Percentiles rank a stretch among this genome's conserved stretches.
These are phyloP conservation scores for Purshia tridentata DNA, from an alignment of 306 rosid species.

Conservation along the genomic window DNA sequence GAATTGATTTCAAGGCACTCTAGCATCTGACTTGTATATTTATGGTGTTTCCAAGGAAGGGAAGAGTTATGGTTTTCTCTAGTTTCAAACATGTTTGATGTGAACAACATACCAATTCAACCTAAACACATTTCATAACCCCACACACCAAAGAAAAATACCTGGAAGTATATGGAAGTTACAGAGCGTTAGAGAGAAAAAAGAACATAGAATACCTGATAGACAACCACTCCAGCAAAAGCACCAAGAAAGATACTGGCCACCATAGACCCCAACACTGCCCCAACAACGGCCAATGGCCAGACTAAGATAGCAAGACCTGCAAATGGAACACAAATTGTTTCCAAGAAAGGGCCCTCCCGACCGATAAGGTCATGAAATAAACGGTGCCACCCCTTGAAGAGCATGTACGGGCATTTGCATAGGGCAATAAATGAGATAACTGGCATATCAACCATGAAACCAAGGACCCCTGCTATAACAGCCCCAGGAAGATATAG, in stretches of 20 bases:
- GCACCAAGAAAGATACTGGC: conserved; percentile 80
- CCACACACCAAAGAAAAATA: not conserved
- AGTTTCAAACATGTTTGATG: not conserved
- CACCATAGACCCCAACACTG: conserved; percentile 61
- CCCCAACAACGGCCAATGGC: conserved; percentile 93
- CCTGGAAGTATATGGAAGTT: not conserved
- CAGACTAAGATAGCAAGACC: conserved; percentile 93
- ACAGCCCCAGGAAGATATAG: conserved; percentile 76
- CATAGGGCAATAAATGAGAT: conserved; percentile 71
- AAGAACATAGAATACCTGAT: conserved; percentile 56
- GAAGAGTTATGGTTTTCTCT: not conserved
- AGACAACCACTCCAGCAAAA: conserved; percentile 75
- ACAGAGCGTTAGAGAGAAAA: not conserved
- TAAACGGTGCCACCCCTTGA: conserved; percentile 92
- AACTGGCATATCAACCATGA: conserved; percentile 60
- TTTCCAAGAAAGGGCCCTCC: conserved; percentile 99
- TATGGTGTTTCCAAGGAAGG: not conserved
- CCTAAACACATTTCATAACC: too few species aligned
- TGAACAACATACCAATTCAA: not conserved
- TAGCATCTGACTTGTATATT: not conserved
- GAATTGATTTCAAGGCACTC: not conserved
- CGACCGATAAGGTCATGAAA: conserved; percentile 97
- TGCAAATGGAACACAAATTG: conserved; percentile 95
- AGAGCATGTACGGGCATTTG: conserved; percentile 85
- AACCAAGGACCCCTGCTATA: conserved; percentile 60